These are phyloP conservation scores for Auriscalpium microsporum DNA, from an alignment of 768 basidiomycete species.

Conservation along the genomic window DNA sequence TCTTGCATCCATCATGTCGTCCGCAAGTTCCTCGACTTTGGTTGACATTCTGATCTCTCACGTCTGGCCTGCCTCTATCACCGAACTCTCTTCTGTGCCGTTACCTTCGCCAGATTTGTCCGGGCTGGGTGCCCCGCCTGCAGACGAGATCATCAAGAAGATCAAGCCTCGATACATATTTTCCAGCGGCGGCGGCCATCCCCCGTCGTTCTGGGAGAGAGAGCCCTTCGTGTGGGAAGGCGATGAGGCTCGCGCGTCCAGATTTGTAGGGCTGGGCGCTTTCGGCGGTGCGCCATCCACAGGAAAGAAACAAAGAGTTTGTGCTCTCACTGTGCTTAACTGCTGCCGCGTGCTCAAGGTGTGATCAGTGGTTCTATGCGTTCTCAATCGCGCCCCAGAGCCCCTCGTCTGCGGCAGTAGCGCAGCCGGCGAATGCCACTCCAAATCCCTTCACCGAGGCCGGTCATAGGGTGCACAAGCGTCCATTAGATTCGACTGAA, in stretches of 20 bases:
- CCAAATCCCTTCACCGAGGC: slow-evolving; percentile 58
- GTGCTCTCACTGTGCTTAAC: slow-evolving; percentile 19
- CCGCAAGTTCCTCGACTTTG: slow-evolving; percentile 51
- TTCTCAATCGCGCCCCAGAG: slow-evolving; percentile 69
- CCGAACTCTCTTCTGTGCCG: slow-evolving; percentile 49
- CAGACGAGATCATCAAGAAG: slow-evolving; percentile 56
- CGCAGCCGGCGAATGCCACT: slow-evolving; percentile 55
- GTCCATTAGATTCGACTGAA: slow-evolving; percentile 36
- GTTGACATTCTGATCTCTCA: slow-evolving; percentile 80
- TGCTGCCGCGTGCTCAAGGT: slow-evolving; percentile 3
- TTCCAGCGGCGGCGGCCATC: slow-evolving; percentile 52
- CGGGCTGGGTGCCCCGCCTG: slow-evolving; percentile 40
- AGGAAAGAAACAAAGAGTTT: slow-evolving; percentile 77
- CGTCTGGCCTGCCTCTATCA: slow-evolving; percentile 62
- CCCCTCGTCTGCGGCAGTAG: slow-evolving; percentile 25
- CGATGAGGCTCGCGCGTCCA: slow-evolving; percentile 53
- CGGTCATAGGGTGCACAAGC: slow-evolving; percentile 37
- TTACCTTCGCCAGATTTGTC: slow-evolving; percentile 34
- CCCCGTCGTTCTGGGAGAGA: slow-evolving; percentile 86
- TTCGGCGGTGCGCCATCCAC: slow-evolving; percentile 58
- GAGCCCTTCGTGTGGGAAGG: slow-evolving; percentile 87
- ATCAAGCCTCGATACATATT: slow-evolving; percentile 87
- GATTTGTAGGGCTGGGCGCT: slow-evolving; percentile 84
- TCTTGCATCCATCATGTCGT: slow-evolving; percentile 58
- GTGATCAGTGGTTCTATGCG: slow-evolving; percentile 89